phyloP scores from a whole-genome alignment of 306 rosid genomes.

The Crotalaria pallida region DNA sequence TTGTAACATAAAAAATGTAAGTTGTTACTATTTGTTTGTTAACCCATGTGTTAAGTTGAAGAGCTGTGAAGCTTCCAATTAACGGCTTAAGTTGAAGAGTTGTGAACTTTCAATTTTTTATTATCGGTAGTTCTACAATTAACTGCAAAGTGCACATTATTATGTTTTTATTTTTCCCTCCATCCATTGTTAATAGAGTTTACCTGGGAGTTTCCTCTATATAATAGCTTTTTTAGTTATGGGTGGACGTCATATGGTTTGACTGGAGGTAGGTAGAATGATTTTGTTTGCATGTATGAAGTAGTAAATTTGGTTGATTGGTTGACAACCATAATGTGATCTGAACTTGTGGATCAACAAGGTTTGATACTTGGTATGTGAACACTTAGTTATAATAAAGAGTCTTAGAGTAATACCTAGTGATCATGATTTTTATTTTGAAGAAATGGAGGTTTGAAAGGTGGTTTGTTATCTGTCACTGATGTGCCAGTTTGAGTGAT shows the following conservation, averaged over 20 bases:
- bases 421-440: not conserved
- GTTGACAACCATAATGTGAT: not conserved
- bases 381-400: not conserved
- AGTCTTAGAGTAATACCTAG: not conserved
- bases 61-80: constrained; percentile 8
- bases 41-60: not conserved
- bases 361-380: not conserved
- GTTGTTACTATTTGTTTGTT: not conserved
- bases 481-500: not conserved
- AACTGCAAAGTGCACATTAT: not conserved
- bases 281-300: not conserved
- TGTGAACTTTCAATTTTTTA: not conserved
- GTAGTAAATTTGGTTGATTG: not conserved
- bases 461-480: constrained; percentile 10
- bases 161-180: not conserved
- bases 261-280: not conserved
- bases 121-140: not conserved
- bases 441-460: constrained; percentile 6
- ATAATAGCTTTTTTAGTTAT: not conserved
- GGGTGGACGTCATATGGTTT: not conserved
- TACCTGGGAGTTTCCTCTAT: not conserved
- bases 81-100: not conserved
- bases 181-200: not conserved
- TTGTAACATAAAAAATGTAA: not conserved
- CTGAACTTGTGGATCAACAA: not conserved